These are phyloP conservation scores for Scedosporium dehoogii DNA, from an alignment of 2,329 filamentous ascomycete species.

Conservation along the genomic window DNA sequence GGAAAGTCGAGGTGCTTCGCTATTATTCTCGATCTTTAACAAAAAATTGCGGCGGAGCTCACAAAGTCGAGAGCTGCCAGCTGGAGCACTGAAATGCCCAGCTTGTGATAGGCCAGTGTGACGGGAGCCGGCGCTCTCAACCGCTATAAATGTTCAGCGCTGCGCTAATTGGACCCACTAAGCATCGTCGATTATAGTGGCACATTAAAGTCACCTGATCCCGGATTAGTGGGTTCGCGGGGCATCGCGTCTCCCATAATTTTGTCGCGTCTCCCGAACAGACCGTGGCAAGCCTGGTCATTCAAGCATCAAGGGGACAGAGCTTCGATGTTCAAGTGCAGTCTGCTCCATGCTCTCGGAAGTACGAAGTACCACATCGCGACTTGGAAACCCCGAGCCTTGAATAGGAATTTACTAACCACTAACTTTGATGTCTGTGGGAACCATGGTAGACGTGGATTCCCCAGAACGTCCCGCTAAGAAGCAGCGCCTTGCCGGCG, in stretches of 20 bases:
- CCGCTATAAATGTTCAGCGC: neutral
- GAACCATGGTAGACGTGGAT: conserved; percentile 26
- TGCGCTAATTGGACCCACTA: neutral
- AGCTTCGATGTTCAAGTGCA: too few relatives aligned
- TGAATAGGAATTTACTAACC: too few relatives aligned
- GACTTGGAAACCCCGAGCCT: neutral
- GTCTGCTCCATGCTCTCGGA: too few relatives aligned
- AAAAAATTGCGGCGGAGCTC: neutral
- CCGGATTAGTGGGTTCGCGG: neutral
- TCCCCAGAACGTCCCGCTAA: conserved; percentile 35
- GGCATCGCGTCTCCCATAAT: conserved; percentile 4
- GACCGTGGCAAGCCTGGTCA: too few relatives aligned
- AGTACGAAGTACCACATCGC: neutral
- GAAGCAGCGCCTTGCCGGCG: conserved; percentile 29
- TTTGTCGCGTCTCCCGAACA: conserved; percentile 3
- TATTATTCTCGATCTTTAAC: neutral
- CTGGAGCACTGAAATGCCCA: neutral
- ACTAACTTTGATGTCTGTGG: too few relatives aligned
- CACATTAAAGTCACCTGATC: conserved; percentile 4
- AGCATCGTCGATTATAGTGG: neutral
- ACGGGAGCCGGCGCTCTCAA: too few relatives aligned
- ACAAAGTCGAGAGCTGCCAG: neutral
- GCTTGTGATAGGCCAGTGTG: neutral
- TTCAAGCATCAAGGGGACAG: too few relatives aligned
- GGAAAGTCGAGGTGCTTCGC: neutral